A percentile compares a stretch with the other conserved stretches of the same genome.
These are phyloP conservation scores for Yamadazyma blattariae DNA, from an alignment of 1,139 yeast species.

Conservation along the genomic window DNA sequence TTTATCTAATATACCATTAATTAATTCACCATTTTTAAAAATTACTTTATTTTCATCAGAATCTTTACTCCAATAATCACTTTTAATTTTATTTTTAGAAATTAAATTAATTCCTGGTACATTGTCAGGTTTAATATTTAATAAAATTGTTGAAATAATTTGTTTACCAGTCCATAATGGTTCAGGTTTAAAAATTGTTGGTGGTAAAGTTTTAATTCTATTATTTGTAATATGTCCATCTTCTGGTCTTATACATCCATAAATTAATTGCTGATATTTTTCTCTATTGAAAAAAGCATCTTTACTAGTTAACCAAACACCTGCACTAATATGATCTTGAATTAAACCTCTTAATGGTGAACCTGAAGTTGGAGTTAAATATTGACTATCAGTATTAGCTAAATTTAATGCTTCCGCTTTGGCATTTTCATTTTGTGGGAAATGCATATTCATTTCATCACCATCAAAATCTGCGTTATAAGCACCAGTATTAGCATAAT, in stretches of 20 bases:
- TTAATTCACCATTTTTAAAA: conserved; percentile 80
- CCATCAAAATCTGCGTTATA: conserved; percentile 99
- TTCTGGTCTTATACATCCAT: conserved; percentile 95
- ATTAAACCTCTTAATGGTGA: conserved; percentile 97
- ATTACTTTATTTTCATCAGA: conserved; percentile 85
- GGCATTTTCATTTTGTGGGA: conserved; percentile 98
- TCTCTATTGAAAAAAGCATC: conserved; percentile 91
- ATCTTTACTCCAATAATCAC: conserved; percentile 89
- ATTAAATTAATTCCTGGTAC: conserved; percentile 88
- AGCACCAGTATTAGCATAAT: conserved; percentile 98
- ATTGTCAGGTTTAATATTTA: conserved; percentile 80
- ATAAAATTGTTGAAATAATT: conserved; percentile 82
- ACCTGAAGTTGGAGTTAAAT: conserved; percentile 97
- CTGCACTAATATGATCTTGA: conserved; percentile 98
- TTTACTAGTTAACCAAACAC: conserved; percentile 95
- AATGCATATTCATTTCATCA: conserved; percentile 99
- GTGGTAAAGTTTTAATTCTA: conserved; percentile 79
- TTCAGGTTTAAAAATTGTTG: conserved; percentile 81
- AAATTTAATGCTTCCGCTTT: conserved; percentile 93
- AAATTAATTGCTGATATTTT: conserved; percentile 87
- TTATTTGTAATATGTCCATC: conserved; percentile 89
- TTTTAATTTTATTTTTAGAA: conserved; percentile 86
- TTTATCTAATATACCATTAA: conserved; percentile 93
- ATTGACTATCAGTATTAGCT: conserved; percentile 96
- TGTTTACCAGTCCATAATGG: conserved; percentile 99